Evolutionary conservation across 2,329 filamentous ascomycete species (phyloP).

Genomic region (Claviceps cyperi): DNA sequence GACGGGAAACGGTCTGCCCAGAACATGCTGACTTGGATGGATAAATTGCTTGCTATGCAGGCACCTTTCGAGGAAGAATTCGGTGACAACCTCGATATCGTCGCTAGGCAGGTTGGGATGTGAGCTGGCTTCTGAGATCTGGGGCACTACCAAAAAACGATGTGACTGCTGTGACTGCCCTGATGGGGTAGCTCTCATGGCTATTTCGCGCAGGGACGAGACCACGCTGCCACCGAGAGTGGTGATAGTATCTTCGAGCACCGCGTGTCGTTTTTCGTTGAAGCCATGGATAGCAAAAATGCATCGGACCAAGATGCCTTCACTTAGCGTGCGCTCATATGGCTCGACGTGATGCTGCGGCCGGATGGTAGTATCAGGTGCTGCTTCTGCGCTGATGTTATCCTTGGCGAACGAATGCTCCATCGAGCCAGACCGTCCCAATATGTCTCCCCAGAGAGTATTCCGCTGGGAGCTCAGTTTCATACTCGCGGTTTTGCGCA

Average conservation of each 20-base stretch:
- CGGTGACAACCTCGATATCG: conserved; percentile 49
- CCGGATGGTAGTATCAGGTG: conserved; percentile 3
- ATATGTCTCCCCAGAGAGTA: conserved; percentile 82
- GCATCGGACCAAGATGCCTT: conserved; percentile 38
- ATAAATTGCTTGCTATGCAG: conserved; percentile 61
- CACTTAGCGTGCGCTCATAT: conserved; percentile 4
- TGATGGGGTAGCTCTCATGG: conserved; percentile 15
- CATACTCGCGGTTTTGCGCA: conserved; percentile 76
- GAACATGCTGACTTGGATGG: conserved; percentile 51
- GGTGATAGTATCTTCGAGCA: conserved; percentile 31
- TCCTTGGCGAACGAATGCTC: conserved; percentile 20
- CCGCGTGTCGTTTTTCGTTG: conserved; percentile 31
- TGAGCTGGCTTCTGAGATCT: conserved; percentile 30
- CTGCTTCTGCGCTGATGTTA: conserved; percentile 3
- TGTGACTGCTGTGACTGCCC: conserved; percentile 14
- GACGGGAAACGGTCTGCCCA: conserved; percentile 61
- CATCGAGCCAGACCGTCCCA: conserved; percentile 32
- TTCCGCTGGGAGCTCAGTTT: conserved; percentile 69
- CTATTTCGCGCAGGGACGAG: conserved; percentile 26
- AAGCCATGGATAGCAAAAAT: conserved; percentile 49
- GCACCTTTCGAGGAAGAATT: conserved; percentile 88
- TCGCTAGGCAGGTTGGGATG: conserved; percentile 26
- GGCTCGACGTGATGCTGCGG: conserved; percentile 3
- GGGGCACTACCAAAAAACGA: conserved; percentile 41
- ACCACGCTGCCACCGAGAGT: conserved; percentile 33